Base-by-base conservation (phyloP, 495 filamentous ascomycete genomes). In the Tuber umbilicatum region DNA sequence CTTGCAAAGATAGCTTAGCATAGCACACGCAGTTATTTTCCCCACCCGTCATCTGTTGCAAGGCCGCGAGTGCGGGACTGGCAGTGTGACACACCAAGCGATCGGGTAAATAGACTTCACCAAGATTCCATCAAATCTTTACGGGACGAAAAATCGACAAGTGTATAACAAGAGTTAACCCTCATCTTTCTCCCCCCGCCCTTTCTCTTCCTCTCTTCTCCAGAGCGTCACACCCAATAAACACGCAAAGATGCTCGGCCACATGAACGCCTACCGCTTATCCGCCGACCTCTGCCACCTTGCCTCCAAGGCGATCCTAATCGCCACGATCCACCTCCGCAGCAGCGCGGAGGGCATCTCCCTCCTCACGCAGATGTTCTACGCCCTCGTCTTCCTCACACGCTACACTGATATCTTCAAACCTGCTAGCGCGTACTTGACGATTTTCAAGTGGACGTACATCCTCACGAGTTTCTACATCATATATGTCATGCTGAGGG, bases 321-420 rank as follows among this genome's bases (percentile, higher is more conserved):
- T 97, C 83, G 93, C 89, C 86, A 91, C 94, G 47, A 97, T 99
- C 80, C 94, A 97, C 84, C 86, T 87, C 70, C 97, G 97, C 81
- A 87, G 86, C 79, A 94, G 91, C 82, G 91, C 96, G 38, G 95
- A 98, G 88, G 94, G 93, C 91, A 89, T 98, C 71, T 97, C 94
- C n/a, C 89, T 97, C 77, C 91, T 99, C 75, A 97, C 94, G 0
- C 95, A 99, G 83, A 85, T 89, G 67, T 89, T 99, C 78, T 99
- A 99, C 85, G 88, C 89, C 41, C 76, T 90, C 73, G 94, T 99
- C 50, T 99, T 97, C 85, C 82, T 91, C 73, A 89, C 92, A 19
- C 89, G 96, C 69, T 98, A 99, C 84, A 88, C 94, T 40, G 93
- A 97, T 82, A 85, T 98, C 75, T 91, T 97, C 80, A 81, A 78